Evolutionary conservation across 495 filamentous ascomycete genomes (phyloP).

Genomic region (Talaromyces proteolyticus): DNA sequence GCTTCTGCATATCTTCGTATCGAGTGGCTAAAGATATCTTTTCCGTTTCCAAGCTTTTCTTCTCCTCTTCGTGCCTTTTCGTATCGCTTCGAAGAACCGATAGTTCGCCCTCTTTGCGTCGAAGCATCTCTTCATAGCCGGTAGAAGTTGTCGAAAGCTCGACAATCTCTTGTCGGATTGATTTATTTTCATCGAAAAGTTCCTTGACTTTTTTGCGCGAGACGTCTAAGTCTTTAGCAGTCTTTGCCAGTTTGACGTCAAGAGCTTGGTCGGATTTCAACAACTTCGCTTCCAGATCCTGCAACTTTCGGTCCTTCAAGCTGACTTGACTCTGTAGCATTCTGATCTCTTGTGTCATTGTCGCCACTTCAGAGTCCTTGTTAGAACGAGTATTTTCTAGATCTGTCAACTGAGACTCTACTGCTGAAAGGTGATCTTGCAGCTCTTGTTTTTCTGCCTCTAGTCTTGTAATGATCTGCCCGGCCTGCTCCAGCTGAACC

Average conservation of each 20-base stretch:
- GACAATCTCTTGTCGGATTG: conserved; percentile 78
- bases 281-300: conserved; percentile 80
- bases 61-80: conserved; percentile 71
- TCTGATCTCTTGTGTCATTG: conserved; percentile 73
- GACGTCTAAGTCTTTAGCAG: conserved; percentile 74
- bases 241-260: conserved; percentile 77
- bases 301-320: conserved; percentile 83
- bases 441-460: conserved; percentile 80
- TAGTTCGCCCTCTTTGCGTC: conserved; percentile 91
- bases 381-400: conserved; percentile 60
- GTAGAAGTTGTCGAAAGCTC: conserved; percentile 90
- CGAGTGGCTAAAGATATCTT: conserved; percentile 60
- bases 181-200: conserved; percentile 72
- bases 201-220: conserved; percentile 67
- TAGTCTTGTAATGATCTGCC: conserved; percentile 73
- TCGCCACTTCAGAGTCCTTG: conserved; percentile 65
- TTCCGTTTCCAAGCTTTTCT: conserved; percentile 70
- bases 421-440: conserved; percentile 53
- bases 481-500: conserved; percentile 84
- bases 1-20: conserved; percentile 72
- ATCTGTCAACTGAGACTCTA: conserved; percentile 63
- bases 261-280: conserved; percentile 83
- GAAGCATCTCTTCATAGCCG: conserved; percentile 86
- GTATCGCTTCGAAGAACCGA: conserved; percentile 76
- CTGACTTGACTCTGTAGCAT: conserved; percentile 88